Conservation (phyloP, 2,329 filamentous ascomycete species). For the Aureobasidium sp. region DNA sequence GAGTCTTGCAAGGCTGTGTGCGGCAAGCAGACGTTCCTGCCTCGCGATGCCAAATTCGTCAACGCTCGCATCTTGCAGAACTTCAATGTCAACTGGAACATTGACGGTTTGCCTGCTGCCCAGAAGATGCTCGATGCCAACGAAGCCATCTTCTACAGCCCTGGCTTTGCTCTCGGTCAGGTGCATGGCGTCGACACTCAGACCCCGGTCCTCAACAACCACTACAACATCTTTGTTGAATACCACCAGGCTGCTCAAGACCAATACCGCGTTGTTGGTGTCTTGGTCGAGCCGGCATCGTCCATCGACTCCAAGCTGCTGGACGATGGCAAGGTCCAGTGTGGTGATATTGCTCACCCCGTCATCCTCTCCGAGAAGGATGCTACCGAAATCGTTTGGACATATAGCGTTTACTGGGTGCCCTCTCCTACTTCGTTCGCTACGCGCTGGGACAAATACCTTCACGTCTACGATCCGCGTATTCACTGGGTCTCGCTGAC, state of each 20-base stretch:
- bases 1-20: constrained; percentile 82
- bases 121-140: constrained; percentile 70
- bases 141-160: constrained; percentile 77
- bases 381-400: constrained; percentile 64
- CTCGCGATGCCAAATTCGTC: constrained; percentile 64
- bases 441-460: constrained; percentile 96
- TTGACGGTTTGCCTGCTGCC: constrained; percentile 87
- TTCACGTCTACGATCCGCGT: constrained; percentile 93
- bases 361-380: constrained; percentile 57
- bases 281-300: constrained; percentile 77
- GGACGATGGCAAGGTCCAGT: constrained; percentile 51
- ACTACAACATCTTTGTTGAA: constrained; percentile 89
- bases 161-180: constrained; percentile 68
- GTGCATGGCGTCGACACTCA: constrained; percentile 57
- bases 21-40: constrained; percentile 54
- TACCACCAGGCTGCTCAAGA: constrained; percentile 71
- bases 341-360: constrained; percentile 47
- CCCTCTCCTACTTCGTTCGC: constrained; percentile 83
- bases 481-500: constrained; percentile 99
- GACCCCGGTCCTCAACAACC: constrained; percentile 68
- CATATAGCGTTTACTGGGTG: constrained; percentile 87
- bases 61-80: constrained; percentile 74
- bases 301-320: constrained; percentile 47
- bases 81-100: constrained; percentile 90
- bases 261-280: constrained; percentile 81